Percentiles rank a stretch among this genome's conserved stretches.
These are phyloP conservation scores for Microbotryum scabiosae DNA, from an alignment of 1,284 basidiomycete species.

Conservation along the genomic window DNA sequence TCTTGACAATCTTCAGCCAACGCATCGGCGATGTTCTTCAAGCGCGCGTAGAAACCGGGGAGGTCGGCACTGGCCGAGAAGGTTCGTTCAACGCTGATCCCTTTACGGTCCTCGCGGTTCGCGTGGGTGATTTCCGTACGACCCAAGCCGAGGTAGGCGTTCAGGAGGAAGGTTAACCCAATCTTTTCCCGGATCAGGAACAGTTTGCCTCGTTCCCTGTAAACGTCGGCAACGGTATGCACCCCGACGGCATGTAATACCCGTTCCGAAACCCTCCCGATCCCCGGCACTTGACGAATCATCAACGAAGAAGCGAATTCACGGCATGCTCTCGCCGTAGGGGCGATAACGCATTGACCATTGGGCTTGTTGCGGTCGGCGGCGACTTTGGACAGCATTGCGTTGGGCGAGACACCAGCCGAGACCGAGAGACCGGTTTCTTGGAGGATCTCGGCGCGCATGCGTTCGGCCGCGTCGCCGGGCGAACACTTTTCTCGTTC, in stretches of 20 bases:
- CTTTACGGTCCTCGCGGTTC: slow-evolving; percentile 70
- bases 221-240: slow-evolving; percentile 81
- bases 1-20: slow-evolving; percentile 66
- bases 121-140: slow-evolving; percentile 69
- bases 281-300: slow-evolving; percentile 72
- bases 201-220: slow-evolving; percentile 58
- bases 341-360: slow-evolving; percentile 59
- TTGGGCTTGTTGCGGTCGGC: slow-evolving; percentile 70
- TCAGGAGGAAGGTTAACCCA: slow-evolving; percentile 23
- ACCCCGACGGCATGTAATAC: slow-evolving; percentile 76
- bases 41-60: slow-evolving; percentile 53
- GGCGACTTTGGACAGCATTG: slow-evolving; percentile 69
- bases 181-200: slow-evolving; percentile 43
- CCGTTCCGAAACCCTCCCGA: slow-evolving; percentile 70
- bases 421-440: slow-evolving; percentile 79
- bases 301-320: slow-evolving; percentile 65
- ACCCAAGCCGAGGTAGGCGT: slow-evolving; percentile 72
- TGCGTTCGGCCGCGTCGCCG: slow-evolving; percentile 65
- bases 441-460: slow-evolving; percentile 60
- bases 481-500: slow-evolving; percentile 54
- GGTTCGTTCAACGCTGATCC: slow-evolving; percentile 78
- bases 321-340: slow-evolving; percentile 53
- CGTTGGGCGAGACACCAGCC: slow-evolving; percentile 52
- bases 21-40: slow-evolving; percentile 68
- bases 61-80: slow-evolving; percentile 7